Percentiles rank a stretch among this genome's conserved stretches.
phyloP scores from a whole-genome alignment of 805 yeast genomes.

The Starmerella scarabaei region DNA sequence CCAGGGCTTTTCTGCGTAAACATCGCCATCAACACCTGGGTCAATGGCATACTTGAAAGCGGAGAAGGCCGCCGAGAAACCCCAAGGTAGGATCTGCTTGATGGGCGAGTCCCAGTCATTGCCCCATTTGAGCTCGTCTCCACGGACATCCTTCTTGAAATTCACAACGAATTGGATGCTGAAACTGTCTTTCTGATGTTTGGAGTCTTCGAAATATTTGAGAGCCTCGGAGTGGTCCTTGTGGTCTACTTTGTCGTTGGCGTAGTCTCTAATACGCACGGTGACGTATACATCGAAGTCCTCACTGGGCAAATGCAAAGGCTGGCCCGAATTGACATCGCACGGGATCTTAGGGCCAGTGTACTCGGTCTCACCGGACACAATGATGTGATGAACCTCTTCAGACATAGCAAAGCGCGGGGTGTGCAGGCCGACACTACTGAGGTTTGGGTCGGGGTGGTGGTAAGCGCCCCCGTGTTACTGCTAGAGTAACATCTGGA shows the following conservation, averaged over 20 bases:
- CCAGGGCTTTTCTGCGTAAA: slow-evolving; percentile 47
- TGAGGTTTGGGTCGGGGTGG: not conserved
- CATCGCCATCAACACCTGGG: slow-evolving; percentile 53
- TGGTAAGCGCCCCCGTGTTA: too few relatives aligned
- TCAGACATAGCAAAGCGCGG: too few relatives aligned
- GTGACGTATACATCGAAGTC: slow-evolving; percentile 31
- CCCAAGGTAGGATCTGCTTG: slow-evolving; percentile 44
- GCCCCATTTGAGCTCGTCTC: slow-evolving; percentile 49
- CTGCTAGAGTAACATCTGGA: too few relatives aligned
- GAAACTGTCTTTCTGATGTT: slow-evolving; percentile 23
- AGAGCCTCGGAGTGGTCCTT: slow-evolving; percentile 13
- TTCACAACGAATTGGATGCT: slow-evolving; percentile 32
- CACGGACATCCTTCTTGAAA: slow-evolving; percentile 35
- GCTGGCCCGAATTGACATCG: slow-evolving; percentile 34
- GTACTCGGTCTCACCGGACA: slow-evolving; percentile 17
- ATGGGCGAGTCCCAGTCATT: slow-evolving; percentile 55
- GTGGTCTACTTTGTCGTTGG: slow-evolving; percentile 19
- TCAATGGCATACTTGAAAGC: slow-evolving; percentile 47
- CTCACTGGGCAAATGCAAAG: slow-evolving; percentile 30
- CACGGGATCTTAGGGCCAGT: slow-evolving; percentile 25
- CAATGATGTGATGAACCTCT: slow-evolving; percentile 11
- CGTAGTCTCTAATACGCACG: slow-evolving; percentile 36
- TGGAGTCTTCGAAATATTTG: slow-evolving; percentile 22
- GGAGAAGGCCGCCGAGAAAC: slow-evolving; percentile 41
- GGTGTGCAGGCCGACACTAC: not conserved